These are phyloP conservation scores for Thalassiosira pacifica DNA, from an alignment of 352 stramenopile genomes.

Conservation along the genomic window DNA sequence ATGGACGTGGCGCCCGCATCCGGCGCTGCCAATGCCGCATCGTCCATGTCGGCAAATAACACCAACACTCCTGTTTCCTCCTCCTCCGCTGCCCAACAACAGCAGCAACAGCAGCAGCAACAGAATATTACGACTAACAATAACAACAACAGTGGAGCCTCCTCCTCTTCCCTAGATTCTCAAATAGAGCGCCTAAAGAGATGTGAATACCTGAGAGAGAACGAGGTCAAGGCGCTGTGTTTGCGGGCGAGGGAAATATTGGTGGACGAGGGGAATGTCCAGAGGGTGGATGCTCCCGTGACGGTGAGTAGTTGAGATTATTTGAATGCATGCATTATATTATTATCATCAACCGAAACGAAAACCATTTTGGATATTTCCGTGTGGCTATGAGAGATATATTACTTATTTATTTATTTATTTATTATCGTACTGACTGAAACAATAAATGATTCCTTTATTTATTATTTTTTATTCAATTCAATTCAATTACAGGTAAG, in stretches of 20 bases:
- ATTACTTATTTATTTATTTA: too few relatives aligned
- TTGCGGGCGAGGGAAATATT: constrained; percentile 98
- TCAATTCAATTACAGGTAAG: too few relatives aligned
- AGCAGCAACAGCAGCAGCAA: background rate
- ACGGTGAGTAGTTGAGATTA: constrained; percentile 96
- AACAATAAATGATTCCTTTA: too few relatives aligned
- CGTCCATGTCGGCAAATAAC: background rate
- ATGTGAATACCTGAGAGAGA: constrained; percentile 99
- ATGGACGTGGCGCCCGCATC: background rate
- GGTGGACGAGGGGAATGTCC: constrained; percentile 99
- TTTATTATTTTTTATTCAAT: too few relatives aligned
- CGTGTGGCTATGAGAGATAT: too few relatives aligned
- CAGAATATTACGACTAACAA: background rate
- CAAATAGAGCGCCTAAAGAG: constrained; percentile 90
- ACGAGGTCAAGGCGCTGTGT: constrained; percentile 98
- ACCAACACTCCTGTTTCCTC: too few relatives aligned
- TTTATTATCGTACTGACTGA: too few relatives aligned
- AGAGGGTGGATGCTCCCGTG: constrained; percentile 98
- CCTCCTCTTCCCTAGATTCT: constrained; percentile 80
- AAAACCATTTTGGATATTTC: too few relatives aligned
- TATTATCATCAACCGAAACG: too few relatives aligned
- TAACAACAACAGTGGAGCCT: constrained; percentile 22
- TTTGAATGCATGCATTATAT: too few relatives aligned
- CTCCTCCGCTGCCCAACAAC: constrained; percentile 2
- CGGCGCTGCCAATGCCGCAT: background rate